Percentiles rank a stretch among this genome's conserved stretches.
Conservation (phyloP, 805 yeast species). For the Candida oleophila region DNA sequence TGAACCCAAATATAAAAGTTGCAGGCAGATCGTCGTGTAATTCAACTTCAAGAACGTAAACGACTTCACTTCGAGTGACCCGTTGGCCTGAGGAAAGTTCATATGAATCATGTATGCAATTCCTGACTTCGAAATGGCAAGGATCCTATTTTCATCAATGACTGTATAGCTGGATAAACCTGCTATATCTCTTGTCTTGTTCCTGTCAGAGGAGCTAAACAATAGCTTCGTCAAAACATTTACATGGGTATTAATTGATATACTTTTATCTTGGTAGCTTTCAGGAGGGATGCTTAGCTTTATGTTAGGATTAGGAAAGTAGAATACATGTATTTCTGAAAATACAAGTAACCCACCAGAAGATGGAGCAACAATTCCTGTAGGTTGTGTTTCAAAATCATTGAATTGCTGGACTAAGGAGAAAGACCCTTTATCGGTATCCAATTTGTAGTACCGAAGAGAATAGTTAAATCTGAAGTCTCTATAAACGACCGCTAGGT, state of each 20-base stretch:
- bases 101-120: conserved; percentile 24
- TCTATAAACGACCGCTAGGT: conserved; percentile 27
- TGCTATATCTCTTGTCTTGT: neutral
- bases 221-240: conserved; percentile 20
- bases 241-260: conserved; percentile 12
- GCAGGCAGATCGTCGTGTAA: conserved; percentile 27
- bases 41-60: conserved; percentile 26
- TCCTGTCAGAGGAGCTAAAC: neutral
- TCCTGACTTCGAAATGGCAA: conserved; percentile 30
- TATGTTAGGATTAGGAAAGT: conserved; percentile 21
- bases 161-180: conserved; percentile 11
- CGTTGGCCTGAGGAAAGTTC: conserved; percentile 2
- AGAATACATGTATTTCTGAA: conserved; percentile 25
- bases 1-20: conserved; percentile 23
- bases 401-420: conserved; percentile 21
- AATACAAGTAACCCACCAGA: conserved; percentile 28
- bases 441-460: conserved; percentile 27
- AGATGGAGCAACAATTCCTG: conserved; percentile 18
- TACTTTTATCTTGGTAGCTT: conserved; percentile 4
- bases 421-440: conserved; percentile 6
- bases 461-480: conserved; percentile 34
- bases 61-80: conserved; percentile 7
- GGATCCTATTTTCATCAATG: conserved; percentile 27
- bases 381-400: conserved; percentile 30
- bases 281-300: neutral